Percentiles rank a stretch among this genome's conserved stretches.
Evolutionary conservation across 1,139 yeast genomes (phyloP).

Genomic region (Yamadazyma membranifaciens): DNA sequence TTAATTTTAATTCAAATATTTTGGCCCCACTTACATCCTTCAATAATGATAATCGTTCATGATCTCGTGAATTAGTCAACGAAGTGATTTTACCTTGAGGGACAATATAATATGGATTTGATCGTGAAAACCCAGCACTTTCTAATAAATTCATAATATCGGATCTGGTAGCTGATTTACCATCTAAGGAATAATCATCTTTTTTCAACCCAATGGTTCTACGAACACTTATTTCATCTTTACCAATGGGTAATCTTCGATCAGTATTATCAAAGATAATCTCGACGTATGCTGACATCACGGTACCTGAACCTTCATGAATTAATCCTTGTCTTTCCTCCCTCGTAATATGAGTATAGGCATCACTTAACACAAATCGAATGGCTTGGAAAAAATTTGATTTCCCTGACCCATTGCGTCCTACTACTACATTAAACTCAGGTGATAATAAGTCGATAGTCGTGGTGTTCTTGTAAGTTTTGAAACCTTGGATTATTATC

Average conservation of each 20-base stretch:
- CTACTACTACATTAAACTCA: slow-evolving; percentile 85
- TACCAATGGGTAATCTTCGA: slow-evolving; percentile 68
- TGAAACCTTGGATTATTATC: slow-evolving; percentile 85
- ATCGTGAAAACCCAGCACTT: slow-evolving; percentile 87
- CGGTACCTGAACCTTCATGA: slow-evolving; percentile 89
- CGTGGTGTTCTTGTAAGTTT: slow-evolving; percentile 86
- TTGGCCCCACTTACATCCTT: slow-evolving; percentile 96
- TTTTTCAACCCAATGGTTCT: slow-evolving; percentile 91
- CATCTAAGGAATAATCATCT: slow-evolving; percentile 84
- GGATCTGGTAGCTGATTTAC: slow-evolving; percentile 72
- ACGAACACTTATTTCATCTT: slow-evolving; percentile 68
- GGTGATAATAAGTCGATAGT: slow-evolving; percentile 76
- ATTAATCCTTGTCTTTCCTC: slow-evolving; percentile 88
- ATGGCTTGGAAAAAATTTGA: slow-evolving; percentile 96
- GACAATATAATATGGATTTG: slow-evolving; percentile 93
- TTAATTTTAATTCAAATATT: slow-evolving; percentile 78
- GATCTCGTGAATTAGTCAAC: slow-evolving; percentile 84
- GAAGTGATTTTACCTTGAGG: slow-evolving; percentile 93
- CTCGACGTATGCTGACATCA: slow-evolving; percentile 92
- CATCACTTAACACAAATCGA: slow-evolving; percentile 88
- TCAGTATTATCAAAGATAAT: slow-evolving; percentile 81
- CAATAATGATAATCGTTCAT: slow-evolving; percentile 71
- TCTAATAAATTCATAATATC: slow-evolving; percentile 84
- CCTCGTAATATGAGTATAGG: slow-evolving; percentile 80
- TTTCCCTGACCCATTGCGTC: slow-evolving; percentile 95